Conservation (phyloP, 768 basidiomycete genomes). For the Amanita fuliginea region DNA sequence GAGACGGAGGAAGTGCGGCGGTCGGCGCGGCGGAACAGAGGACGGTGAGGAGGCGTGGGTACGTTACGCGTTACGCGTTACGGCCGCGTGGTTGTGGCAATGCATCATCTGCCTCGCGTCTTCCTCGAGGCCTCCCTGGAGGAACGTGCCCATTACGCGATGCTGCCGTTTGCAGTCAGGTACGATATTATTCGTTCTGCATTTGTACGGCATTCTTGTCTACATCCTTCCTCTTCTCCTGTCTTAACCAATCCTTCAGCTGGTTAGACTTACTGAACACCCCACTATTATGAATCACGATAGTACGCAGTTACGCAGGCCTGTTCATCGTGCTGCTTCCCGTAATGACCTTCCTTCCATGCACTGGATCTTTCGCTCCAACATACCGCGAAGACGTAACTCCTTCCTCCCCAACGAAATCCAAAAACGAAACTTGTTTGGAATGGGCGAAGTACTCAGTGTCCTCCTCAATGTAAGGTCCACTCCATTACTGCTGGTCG, state of each 20-base stretch:
- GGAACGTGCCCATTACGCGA: neutral
- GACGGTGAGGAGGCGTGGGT: neutral
- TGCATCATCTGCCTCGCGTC: neutral
- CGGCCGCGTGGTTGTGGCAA: neutral
- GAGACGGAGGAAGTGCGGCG: neutral
- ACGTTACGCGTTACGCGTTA: too few species aligned
- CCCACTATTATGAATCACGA: conserved; percentile 12
- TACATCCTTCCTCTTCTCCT: neutral
- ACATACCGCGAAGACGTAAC: conserved; percentile 55
- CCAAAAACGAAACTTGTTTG: conserved; percentile 65
- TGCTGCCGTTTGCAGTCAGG: neutral
- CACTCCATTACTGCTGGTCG: conserved; percentile 1
- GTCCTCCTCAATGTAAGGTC: conserved; percentile 62
- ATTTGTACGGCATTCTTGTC: neutral
- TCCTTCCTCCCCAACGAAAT: conserved; percentile 49
- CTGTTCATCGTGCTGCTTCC: conserved; percentile 11
- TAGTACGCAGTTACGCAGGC: conserved; percentile 18
- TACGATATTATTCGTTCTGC: neutral
- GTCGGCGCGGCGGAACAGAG: neutral
- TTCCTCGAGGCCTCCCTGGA: neutral
- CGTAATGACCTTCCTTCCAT: conserved; percentile 26
- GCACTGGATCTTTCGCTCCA: conserved; percentile 70
- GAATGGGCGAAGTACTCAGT: conserved; percentile 67
- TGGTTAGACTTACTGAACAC: neutral
- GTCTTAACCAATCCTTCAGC: neutral